A percentile compares a stretch with the other conserved stretches of the same genome.
Conservation (phyloP, 2,329 filamentous ascomycete species). For the Daldinia eschscholtzii region DNA sequence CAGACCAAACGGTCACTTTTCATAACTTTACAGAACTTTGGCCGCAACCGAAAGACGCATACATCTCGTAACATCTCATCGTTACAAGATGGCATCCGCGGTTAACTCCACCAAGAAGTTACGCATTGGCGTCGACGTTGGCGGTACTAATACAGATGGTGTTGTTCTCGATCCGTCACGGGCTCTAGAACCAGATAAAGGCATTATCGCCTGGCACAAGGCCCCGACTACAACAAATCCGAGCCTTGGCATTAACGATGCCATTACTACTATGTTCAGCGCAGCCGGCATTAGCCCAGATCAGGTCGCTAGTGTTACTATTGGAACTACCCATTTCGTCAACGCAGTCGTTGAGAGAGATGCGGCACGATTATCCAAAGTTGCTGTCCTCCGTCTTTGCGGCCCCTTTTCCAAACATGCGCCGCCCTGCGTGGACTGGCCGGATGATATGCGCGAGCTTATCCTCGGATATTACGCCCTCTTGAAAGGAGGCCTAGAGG, state of each 20-base stretch:
- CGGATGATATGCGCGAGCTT: slow-evolving; percentile 60
- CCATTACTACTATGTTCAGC: slow-evolving; percentile 59
- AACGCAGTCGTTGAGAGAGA: slow-evolving; percentile 70
- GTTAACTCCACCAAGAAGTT: slow-evolving; percentile 37
- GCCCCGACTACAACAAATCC: slow-evolving; percentile 63
- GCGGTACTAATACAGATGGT: slow-evolving; percentile 67
- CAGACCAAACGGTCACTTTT: slow-evolving; percentile 10
- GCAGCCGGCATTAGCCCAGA: slow-evolving; percentile 47
- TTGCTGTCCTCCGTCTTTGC: slow-evolving; percentile 68
- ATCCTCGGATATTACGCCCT: slow-evolving; percentile 61
- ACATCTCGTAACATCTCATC: background rate
- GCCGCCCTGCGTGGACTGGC: slow-evolving; percentile 67
- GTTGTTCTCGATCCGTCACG: slow-evolving; percentile 62
- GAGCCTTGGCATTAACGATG: slow-evolving; percentile 60
- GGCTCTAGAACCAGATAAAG: slow-evolving; percentile 54
- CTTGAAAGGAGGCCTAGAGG: slow-evolving; percentile 64
- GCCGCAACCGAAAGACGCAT: slow-evolving; percentile 4
- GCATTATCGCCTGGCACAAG: slow-evolving; percentile 65
- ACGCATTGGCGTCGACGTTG: slow-evolving; percentile 52
- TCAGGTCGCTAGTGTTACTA: slow-evolving; percentile 62
- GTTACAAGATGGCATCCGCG: slow-evolving; percentile 35
- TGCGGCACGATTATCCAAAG: slow-evolving; percentile 59
- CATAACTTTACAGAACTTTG: slow-evolving; percentile 20
- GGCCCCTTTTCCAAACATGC: slow-evolving; percentile 66
- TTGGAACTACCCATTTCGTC: slow-evolving; percentile 70